Evolutionary conservation across 495 filamentous ascomycete species (phyloP).

Genomic region (Daldinia loculata): DNA sequence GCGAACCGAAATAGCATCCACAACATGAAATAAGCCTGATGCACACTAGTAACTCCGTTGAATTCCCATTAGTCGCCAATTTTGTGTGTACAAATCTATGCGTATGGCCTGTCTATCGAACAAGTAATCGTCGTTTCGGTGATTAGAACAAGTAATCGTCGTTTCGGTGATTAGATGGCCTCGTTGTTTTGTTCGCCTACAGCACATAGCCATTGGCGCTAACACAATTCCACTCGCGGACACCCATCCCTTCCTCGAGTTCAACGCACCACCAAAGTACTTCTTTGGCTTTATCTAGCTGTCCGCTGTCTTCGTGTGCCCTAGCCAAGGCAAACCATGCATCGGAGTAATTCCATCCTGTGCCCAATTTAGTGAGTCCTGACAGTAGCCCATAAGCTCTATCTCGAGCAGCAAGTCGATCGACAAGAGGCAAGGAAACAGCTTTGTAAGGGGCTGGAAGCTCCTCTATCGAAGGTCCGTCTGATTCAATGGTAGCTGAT

Average conservation of each 20-base stretch:
- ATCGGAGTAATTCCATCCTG: conserved; percentile 91
- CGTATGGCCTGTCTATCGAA: not conserved
- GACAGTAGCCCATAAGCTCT: conserved; percentile 84
- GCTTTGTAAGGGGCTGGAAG: conserved; percentile 57
- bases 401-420: conserved; percentile 84
- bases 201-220: conserved; percentile 67
- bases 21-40: conserved; percentile 17
- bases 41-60: conserved; percentile 13
- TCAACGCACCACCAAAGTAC: conserved; percentile 81
- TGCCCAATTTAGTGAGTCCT: conserved; percentile 81
- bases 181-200: conserved; percentile 36
- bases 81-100: conserved; percentile 9
- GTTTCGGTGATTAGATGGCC: conserved; percentile 2
- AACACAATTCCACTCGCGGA: conserved; percentile 67
- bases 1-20: conserved; percentile 26
- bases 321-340: conserved; percentile 90
- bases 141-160: not conserved
- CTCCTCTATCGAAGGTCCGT: conserved; percentile 36
- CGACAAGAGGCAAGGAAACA: conserved; percentile 68
- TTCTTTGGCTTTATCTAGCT: conserved; percentile 82
- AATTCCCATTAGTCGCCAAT: conserved; percentile 32
- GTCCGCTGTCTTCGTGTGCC: conserved; percentile 83
- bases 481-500: conserved; percentile 11
- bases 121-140: not conserved
- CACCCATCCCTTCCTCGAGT: conserved; percentile 70